Conservation (phyloP, 345 rosid species). For the Citrus sp. region DNA sequence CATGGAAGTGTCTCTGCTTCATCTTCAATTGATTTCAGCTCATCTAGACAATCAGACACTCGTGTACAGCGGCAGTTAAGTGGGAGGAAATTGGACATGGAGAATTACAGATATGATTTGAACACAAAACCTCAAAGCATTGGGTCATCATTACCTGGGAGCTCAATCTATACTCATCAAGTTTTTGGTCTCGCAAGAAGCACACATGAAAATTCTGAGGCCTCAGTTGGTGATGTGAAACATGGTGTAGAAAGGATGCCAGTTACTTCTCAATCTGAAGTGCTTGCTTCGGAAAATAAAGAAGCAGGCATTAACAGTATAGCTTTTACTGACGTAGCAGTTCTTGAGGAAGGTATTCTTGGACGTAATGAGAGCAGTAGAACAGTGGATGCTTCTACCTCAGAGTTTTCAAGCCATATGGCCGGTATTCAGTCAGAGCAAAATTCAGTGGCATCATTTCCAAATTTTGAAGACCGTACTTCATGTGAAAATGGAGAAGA, state of each 20-base stretch:
- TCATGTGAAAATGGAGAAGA: slow-evolving; percentile 42
- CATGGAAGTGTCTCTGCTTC: slow-evolving; percentile 74
- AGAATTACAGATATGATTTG: slow-evolving; percentile 53
- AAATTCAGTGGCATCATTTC: slow-evolving; percentile 24
- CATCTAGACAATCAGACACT: slow-evolving; percentile 58
- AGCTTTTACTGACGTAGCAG: slow-evolving; percentile 20
- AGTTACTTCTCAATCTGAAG: slow-evolving; percentile 32
- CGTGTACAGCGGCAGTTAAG: slow-evolving; percentile 67
- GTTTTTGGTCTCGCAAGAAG: slow-evolving; percentile 48
- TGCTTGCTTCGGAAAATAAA: slow-evolving; percentile 30
- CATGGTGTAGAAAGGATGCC: slow-evolving; percentile 34
- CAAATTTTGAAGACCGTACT: slow-evolving; percentile 21
- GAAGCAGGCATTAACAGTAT: slow-evolving; percentile 27
- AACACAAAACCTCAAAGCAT: slow-evolving; percentile 57
- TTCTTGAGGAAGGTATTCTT: slow-evolving; percentile 21
- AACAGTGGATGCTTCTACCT: slow-evolving; percentile 38
- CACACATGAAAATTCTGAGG: slow-evolving; percentile 37
- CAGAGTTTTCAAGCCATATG: slow-evolving; percentile 27
- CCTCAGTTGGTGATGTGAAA: slow-evolving; percentile 27
- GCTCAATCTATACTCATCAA: slow-evolving; percentile 47
- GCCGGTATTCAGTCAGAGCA: slow-evolving; percentile 37
- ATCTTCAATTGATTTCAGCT: slow-evolving; percentile 74
- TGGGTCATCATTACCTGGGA: slow-evolving; percentile 53
- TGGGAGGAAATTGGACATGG: slow-evolving; percentile 65
- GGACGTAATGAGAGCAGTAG: slow-evolving; percentile 29